Conservation (phyloP, 345 rosid genomes). For the Atalantia buxifolia region DNA sequence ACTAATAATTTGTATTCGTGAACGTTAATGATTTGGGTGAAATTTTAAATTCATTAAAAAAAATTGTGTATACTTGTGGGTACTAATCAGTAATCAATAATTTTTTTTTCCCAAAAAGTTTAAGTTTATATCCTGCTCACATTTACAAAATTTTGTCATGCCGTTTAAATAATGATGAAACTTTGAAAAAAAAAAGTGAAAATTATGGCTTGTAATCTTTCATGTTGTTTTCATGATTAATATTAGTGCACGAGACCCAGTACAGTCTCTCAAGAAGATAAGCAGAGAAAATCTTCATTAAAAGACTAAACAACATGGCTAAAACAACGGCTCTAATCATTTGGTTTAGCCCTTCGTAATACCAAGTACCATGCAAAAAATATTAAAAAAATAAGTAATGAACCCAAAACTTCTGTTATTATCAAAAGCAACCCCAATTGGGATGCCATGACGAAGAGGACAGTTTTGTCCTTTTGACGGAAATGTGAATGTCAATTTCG, state of each 20-base stretch:
- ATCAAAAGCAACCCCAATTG: background rate
- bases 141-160: background rate
- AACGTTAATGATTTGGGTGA: no score
- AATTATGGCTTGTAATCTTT: background rate
- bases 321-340: constrained; percentile 21
- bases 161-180: background rate
- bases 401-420: background rate
- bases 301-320: constrained; percentile 18
- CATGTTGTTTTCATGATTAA: background rate
- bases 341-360: constrained; percentile 7
- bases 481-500: constrained; percentile 20
- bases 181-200: background rate
- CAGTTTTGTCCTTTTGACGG: constrained; percentile 13
- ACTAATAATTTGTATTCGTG: no score
- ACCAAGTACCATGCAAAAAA: background rate
- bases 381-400: background rate
- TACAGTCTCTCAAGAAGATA: background rate
- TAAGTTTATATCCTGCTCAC: no score
- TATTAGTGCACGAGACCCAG: background rate
- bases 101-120: no score
- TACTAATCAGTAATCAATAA: no score
- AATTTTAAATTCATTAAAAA: no score
- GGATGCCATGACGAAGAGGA: constrained; percentile 7
- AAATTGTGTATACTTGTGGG: no score
- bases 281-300: constrained; percentile 18